Percentiles rank a stretch among this genome's conserved stretches.
phyloP scores from a whole-genome alignment of 2,329 filamentous ascomycete genomes.

The Raffaelea albimanens region DNA sequence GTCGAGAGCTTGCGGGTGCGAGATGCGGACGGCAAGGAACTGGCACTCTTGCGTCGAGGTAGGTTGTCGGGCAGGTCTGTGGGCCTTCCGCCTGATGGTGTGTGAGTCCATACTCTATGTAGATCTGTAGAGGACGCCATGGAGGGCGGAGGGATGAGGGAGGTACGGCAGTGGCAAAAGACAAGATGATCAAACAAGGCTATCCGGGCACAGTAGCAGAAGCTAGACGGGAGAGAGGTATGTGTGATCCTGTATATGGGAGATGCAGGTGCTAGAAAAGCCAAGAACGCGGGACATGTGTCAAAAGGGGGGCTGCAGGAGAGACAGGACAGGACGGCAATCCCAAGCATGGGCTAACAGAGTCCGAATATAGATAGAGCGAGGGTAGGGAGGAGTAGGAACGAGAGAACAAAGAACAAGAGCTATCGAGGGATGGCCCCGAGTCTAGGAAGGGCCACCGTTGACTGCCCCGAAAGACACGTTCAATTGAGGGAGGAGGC shows the following conservation, averaged over 20 bases:
- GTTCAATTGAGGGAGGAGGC: too few species aligned
- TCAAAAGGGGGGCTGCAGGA: too few species aligned
- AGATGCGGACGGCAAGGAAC: slow-evolving; percentile 2
- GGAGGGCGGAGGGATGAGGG: slow-evolving; percentile 5
- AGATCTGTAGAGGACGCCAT: background rate
- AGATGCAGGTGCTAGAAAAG: too few species aligned
- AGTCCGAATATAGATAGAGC: background rate
- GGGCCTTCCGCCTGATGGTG: slow-evolving; percentile 10
- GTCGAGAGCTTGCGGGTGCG: background rate
- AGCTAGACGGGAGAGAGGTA: too few species aligned
- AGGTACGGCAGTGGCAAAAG: background rate
- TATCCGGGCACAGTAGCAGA: background rate
- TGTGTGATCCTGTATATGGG: too few species aligned
- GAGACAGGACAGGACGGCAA: too few species aligned
- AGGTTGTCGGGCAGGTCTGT: slow-evolving; percentile 1
- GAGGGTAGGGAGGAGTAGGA: background rate
- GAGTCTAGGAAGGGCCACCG: too few species aligned
- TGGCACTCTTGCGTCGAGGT: slow-evolving; percentile 9
- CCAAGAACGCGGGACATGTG: too few species aligned
- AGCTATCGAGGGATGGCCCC: too few species aligned
- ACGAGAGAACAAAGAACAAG: too few species aligned
- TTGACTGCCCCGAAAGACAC: too few species aligned
- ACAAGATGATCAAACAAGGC: background rate
- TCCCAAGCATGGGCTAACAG: background rate
- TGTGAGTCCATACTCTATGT: slow-evolving; percentile 10